Evolutionary conservation across 2,329 filamentous ascomycete species (phyloP).

Genomic region (Myriangium duriaei): DNA sequence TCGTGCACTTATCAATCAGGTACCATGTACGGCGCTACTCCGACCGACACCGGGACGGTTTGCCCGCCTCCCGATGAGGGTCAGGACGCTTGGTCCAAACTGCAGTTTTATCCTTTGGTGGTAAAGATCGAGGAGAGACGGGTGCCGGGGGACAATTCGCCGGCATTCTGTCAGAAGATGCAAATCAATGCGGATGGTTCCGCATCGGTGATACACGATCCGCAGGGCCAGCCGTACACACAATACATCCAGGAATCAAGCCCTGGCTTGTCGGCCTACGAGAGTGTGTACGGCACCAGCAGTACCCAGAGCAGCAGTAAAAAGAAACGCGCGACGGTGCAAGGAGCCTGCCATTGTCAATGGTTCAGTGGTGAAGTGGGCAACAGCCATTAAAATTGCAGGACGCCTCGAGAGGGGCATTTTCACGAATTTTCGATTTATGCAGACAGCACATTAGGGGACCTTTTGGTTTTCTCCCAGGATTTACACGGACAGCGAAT

Average conservation of each 20-base stretch:
- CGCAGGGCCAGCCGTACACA: constrained; percentile 24
- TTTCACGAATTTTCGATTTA: too few species aligned
- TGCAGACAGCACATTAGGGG: too few species aligned
- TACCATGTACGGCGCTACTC: constrained; percentile 6
- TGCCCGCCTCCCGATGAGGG: constrained; percentile 9
- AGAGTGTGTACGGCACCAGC: constrained; percentile 12
- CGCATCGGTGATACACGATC: constrained; percentile 25
- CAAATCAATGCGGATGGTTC: constrained; percentile 42
- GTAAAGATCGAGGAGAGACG: constrained; percentile 57
- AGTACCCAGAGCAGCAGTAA: constrained; percentile 7
- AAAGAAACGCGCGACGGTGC: constrained; percentile 12
- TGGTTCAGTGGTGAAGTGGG: constrained; percentile 20
- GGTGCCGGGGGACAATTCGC: constrained; percentile 28
- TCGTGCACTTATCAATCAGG: constrained; percentile 8
- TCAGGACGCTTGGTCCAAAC: constrained; percentile 15
- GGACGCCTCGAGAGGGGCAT: too few species aligned
- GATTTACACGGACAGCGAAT: too few species aligned
- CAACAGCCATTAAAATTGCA: too few species aligned
- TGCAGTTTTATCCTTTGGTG: constrained; percentile 35
- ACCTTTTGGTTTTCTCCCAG: too few species aligned
- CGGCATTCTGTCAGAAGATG: constrained; percentile 55
- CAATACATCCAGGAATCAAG: constrained; percentile 30
- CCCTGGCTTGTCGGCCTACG: constrained; percentile 20
- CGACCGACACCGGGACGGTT: constrained; percentile 9
- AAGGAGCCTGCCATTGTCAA: constrained; percentile 25